phyloP scores from a whole-genome alignment of 2,329 filamentous ascomycete species.

The Lachnellula cervina region DNA sequence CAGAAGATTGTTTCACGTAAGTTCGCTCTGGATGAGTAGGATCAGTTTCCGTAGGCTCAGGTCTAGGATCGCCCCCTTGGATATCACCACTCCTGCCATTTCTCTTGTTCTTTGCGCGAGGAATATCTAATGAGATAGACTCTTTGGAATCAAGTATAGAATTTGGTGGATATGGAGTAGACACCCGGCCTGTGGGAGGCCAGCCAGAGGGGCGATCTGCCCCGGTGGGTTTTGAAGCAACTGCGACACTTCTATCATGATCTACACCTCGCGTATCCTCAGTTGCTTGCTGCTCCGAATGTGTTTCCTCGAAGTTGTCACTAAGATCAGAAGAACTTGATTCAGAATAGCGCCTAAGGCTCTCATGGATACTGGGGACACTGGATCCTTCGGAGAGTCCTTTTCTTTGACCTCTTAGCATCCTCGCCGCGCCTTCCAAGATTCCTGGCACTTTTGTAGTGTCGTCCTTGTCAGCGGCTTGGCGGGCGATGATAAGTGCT shows the following conservation, averaged over 20 bases:
- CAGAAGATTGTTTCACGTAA: background rate
- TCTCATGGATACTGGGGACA: conserved; percentile 26
- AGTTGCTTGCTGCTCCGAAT: background rate
- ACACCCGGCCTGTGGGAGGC: conserved; percentile 11
- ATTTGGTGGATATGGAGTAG: conserved; percentile 14
- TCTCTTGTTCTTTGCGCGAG: conserved; percentile 2
- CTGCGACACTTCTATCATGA: background rate
- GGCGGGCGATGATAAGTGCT: conserved; percentile 34
- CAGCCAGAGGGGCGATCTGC: background rate
- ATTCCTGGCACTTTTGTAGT: conserved; percentile 15
- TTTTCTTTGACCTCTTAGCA: conserved; percentile 21
- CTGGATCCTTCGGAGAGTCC: conserved; percentile 8
- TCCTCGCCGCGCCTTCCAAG: conserved; percentile 19
- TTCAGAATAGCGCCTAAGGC: conserved; percentile 20
- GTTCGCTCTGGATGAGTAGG: background rate
- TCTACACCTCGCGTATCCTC: background rate
- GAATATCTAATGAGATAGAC: conserved; percentile 1
- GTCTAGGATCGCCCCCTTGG: conserved; percentile 15
- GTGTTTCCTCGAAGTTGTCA: conserved; percentile 7
- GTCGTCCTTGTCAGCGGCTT: conserved; percentile 28
- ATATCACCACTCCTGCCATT: conserved; percentile 8
- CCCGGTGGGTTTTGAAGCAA: background rate
- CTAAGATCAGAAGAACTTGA: conserved; percentile 16
- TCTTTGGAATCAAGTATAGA: conserved; percentile 8
- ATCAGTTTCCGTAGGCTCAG: conserved; percentile 10